These are phyloP conservation scores for Coleophoma cylindrospora DNA, from an alignment of 2,329 filamentous ascomycete species.

Conservation along the genomic window DNA sequence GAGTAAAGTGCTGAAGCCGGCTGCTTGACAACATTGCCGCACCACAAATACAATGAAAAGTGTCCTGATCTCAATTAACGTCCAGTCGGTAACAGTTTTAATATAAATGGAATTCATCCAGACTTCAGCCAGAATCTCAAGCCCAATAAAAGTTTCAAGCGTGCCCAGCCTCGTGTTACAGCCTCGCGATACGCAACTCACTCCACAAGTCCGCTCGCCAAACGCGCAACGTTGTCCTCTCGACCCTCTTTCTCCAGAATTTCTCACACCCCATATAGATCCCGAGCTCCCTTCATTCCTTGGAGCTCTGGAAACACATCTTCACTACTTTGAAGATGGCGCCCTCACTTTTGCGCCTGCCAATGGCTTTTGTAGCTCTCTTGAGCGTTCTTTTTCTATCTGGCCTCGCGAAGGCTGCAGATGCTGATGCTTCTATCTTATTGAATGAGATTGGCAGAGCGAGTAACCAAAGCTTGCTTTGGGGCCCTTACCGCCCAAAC, in stretches of 20 bases:
- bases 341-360: constrained; percentile 8
- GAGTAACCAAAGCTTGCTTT: constrained; percentile 82
- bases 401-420: constrained; percentile 7
- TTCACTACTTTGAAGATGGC: constrained; percentile 13
- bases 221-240: constrained; percentile 22
- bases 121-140: background rate
- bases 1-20: too few species aligned
- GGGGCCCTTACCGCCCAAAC: constrained; percentile 93
- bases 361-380: background rate
- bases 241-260: constrained; percentile 4
- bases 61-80: too few species aligned
- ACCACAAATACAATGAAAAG: too few species aligned
- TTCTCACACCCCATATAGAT: background rate
- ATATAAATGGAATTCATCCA: background rate
- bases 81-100: background rate
- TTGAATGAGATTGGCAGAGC: constrained; percentile 28
- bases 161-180: constrained; percentile 14
- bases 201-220: constrained; percentile 12
- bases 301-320: constrained; percentile 17
- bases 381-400: constrained; percentile 1
- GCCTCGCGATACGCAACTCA: constrained; percentile 15
- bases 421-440: constrained; percentile 20
- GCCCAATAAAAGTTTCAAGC: background rate
- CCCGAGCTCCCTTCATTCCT: constrained; percentile 10
- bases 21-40: too few species aligned